Base-by-base conservation (phyloP, 2,329 filamentous ascomycete genomes). In the Calonectria pteridis region DNA sequence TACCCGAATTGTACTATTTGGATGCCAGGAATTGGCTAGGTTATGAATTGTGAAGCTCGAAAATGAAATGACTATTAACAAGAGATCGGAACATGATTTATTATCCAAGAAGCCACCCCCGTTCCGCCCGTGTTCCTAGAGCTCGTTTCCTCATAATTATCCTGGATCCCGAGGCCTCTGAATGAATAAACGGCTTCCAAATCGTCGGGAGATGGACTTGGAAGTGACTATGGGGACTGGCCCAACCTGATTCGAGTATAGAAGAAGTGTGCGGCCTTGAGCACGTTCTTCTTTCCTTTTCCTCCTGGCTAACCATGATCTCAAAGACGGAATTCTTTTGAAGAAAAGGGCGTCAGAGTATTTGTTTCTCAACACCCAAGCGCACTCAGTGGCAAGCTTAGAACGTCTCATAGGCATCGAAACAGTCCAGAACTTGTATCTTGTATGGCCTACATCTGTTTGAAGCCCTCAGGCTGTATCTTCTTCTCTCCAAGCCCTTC, bases 331-430 rank as follows among this genome's bases (percentile, higher is more conserved):
- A n/a, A n/a, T n/a, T n/a, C n/a, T n/a, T n/a, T n/a, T n/a, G n/a
- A n/a, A n/a, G n/a, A n/a, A n/a, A n/a, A n/a, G n/a, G n/a, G n/a
- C n/a, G n/a, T n/a, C n/a, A n/a, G n/a, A n/a, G n/a, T n/a, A n/a
- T n/a, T n/a, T n/a, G n/a, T n/a, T n/a, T 37, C 37, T 16, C 37
- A n/a, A 46, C n/a, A 46, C 4, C 11, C 6, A 0, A 11, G 40
- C 40, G 40, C 7, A 20, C 0, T 46, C 40, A 10, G 2, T 4
- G 40, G 40, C 40, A n/a, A 46, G 18, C 7, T 0, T 46, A 4
- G 0, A 4, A 4, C 2, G 7, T n/a, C 20, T 20, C 0, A 6
- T 2, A 6, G 7, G 2, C 3, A 46, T 1, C 7, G 2, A 10
- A 46, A 46, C n/a, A n/a, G 18, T n/a, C 40, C 2, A 20, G 3